phyloP scores from a whole-genome alignment of 192 early-diverging fungal genomes.

The Umbelopsis sp. region DNA sequence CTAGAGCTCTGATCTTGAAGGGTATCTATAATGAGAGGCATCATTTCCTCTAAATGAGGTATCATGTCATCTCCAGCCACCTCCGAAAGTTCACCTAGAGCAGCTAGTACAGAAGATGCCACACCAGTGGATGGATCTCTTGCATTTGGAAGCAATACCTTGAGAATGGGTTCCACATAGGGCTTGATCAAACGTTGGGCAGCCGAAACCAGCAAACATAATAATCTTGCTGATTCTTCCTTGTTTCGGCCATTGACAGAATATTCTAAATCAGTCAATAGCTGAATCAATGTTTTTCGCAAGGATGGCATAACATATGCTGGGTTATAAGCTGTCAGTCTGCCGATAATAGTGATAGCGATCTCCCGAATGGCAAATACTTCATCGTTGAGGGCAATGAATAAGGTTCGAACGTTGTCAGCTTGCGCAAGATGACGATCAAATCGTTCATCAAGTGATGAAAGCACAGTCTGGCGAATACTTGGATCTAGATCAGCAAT shows the following conservation, averaged over 20 bases:
- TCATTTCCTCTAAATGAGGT: conserved; percentile 77
- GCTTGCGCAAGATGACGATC: conserved; percentile 90
- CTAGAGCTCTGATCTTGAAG: conserved; percentile 85
- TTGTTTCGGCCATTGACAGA: conserved; percentile 79
- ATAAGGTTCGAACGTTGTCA: conserved; percentile 85
- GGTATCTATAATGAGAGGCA: conserved; percentile 87
- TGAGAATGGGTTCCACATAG: conserved; percentile 87
- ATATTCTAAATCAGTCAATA: conserved; percentile 91
- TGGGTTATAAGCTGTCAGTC: conserved; percentile 84
- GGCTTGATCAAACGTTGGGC: conserved; percentile 85
- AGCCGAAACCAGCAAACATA: conserved; percentile 74
- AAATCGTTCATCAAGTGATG: conserved; percentile 79
- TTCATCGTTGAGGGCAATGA: conserved; percentile 91
- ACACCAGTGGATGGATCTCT: conserved; percentile 78
- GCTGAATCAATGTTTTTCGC: conserved; percentile 80
- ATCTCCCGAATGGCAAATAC: conserved; percentile 84
- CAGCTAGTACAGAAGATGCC: conserved; percentile 76
- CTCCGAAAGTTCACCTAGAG: conserved; percentile 80
- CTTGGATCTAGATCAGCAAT: conserved; percentile 81
- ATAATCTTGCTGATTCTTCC: conserved; percentile 80
- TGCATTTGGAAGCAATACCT: conserved; percentile 81
- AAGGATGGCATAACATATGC: conserved; percentile 92
- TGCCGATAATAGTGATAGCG: conserved; percentile 83
- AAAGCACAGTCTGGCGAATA: conserved; percentile 79
- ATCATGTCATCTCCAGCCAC: conserved; percentile 83